A percentile compares a stretch with the other conserved stretches of the same genome.
These are phyloP conservation scores for Myxozyma kluyveri DNA, from an alignment of 805 yeast species.

Conservation along the genomic window DNA sequence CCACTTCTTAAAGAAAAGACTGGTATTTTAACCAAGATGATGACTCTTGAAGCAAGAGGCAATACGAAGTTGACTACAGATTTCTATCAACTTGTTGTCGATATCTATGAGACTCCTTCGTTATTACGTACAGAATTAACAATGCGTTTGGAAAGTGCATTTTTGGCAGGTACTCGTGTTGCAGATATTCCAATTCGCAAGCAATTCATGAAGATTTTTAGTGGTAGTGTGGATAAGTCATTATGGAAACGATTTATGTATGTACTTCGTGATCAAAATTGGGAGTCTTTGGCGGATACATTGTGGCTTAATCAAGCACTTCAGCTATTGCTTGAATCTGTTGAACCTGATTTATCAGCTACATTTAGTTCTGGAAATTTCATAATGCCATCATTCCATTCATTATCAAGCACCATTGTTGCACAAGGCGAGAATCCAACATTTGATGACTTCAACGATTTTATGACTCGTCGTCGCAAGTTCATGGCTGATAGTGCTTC, in stretches of 20 bases:
- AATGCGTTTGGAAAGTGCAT: constrained; percentile 93
- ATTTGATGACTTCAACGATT: constrained; percentile 30
- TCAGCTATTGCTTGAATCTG: constrained; percentile 78
- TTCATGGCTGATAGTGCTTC: constrained; percentile 33
- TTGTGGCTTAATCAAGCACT: constrained; percentile 94
- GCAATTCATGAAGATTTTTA: constrained; percentile 74
- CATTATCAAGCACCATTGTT: constrained; percentile 27
- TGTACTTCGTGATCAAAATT: constrained; percentile 89
- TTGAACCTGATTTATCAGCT: constrained; percentile 52
- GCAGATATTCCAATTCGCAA: constrained; percentile 72
- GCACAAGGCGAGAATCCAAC: constrained; percentile 26
- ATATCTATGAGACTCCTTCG: constrained; percentile 76
- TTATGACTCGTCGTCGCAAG: constrained; percentile 27
- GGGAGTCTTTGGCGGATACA: constrained; percentile 93
- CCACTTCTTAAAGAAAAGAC: constrained; percentile 97
- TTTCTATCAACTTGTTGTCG: constrained; percentile 82
- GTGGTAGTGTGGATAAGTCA: constrained; percentile 72
- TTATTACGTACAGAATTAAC: constrained; percentile 84
- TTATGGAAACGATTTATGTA: constrained; percentile 77
- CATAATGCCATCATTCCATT: constrained; percentile 35
- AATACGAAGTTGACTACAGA: constrained; percentile 73
- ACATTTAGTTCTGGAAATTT: constrained; percentile 49
- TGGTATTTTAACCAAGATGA: constrained; percentile 87
- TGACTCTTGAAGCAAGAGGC: constrained; percentile 85
- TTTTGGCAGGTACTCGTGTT: constrained; percentile 85